Conservation (phyloP, 768 basidiomycete species). For the Lyophyllum atratum region DNA sequence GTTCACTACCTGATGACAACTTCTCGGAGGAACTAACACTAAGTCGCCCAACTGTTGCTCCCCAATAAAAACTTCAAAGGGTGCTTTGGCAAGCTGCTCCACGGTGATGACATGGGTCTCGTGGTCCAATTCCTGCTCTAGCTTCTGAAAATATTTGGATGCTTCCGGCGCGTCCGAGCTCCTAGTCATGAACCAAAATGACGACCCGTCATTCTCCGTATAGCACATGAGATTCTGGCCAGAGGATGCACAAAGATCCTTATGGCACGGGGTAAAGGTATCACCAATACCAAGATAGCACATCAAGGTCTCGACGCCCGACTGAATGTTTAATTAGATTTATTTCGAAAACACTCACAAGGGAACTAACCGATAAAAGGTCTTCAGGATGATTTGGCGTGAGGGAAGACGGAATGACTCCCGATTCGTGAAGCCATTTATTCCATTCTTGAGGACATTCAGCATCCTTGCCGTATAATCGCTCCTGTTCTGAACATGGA, state of each 20-base stretch:
- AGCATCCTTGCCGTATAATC: conserved; percentile 79
- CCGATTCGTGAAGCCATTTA: conserved; percentile 51
- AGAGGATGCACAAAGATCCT: conserved; percentile 81
- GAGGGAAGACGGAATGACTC: conserved; percentile 53
- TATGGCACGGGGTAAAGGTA: conserved; percentile 84
- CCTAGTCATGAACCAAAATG: conserved; percentile 88
- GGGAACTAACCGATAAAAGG: conserved; percentile 42
- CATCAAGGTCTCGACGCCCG: conserved; percentile 76
- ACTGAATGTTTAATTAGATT: conserved; percentile 33
- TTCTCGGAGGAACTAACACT: conserved; percentile 78
- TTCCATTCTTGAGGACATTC: conserved; percentile 69
- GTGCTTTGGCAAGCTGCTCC: conserved; percentile 63
- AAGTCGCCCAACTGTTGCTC: conserved; percentile 79
- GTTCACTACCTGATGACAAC: conserved; percentile 86
- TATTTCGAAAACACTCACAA: background rate
- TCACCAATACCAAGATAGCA: conserved; percentile 83
- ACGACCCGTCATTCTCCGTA: conserved; percentile 68
- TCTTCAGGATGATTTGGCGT: conserved; percentile 58
- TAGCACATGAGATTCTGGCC: conserved; percentile 90
- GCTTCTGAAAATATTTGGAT: conserved; percentile 57
- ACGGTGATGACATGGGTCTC: conserved; percentile 68
- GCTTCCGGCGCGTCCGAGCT: conserved; percentile 56
- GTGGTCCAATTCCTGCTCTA: conserved; percentile 67
- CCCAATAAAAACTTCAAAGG: conserved; percentile 67
- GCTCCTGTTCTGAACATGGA: conserved; percentile 47